Percentiles rank a stretch among this genome's conserved stretches.
Conservation (phyloP, 163 green algal species). For the Scenedesmus sp. region DNA sequence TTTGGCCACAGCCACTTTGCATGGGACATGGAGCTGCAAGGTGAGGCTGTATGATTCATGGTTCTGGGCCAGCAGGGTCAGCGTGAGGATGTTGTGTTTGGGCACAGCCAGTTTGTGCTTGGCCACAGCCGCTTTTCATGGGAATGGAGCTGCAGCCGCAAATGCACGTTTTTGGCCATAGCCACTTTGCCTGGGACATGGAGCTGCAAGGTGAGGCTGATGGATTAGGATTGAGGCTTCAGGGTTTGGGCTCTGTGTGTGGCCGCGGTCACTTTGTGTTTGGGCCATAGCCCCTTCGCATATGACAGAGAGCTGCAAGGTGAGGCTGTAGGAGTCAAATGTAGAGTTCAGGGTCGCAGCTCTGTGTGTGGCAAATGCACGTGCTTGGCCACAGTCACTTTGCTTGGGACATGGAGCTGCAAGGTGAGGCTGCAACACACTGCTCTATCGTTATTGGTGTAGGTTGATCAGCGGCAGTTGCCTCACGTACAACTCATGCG, state of each 20-base stretch:
- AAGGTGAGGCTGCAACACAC: constrained; percentile 53
- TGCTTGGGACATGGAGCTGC: constrained; percentile 71
- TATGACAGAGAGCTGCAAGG: constrained; percentile 53
- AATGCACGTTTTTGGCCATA: constrained; percentile 85
- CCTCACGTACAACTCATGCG: too few species aligned
- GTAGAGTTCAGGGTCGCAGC: too few species aligned
- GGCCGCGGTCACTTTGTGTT: neutral
- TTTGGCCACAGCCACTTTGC: constrained; percentile 85
- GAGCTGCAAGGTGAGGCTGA: constrained; percentile 58
- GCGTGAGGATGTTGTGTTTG: neutral
- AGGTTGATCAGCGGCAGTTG: too few species aligned
- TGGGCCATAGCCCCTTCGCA: too few species aligned
- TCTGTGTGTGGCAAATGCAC: constrained; percentile 64
- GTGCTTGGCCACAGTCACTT: constrained; percentile 87
- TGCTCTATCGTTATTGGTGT: too few species aligned
- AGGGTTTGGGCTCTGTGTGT: neutral
- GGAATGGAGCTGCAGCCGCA: constrained; percentile 63
- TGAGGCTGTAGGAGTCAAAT: too few species aligned
- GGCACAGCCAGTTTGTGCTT: neutral
- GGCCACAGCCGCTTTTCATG: too few species aligned
- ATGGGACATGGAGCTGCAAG: constrained; percentile 74
- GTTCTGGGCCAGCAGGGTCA: neutral
- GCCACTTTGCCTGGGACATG: constrained; percentile 80
- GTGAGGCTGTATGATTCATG: constrained; percentile 39
- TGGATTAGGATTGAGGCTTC: neutral